Base-by-base conservation (phyloP, 768 basidiomycete species). In the Leccinum obscurum region DNA sequence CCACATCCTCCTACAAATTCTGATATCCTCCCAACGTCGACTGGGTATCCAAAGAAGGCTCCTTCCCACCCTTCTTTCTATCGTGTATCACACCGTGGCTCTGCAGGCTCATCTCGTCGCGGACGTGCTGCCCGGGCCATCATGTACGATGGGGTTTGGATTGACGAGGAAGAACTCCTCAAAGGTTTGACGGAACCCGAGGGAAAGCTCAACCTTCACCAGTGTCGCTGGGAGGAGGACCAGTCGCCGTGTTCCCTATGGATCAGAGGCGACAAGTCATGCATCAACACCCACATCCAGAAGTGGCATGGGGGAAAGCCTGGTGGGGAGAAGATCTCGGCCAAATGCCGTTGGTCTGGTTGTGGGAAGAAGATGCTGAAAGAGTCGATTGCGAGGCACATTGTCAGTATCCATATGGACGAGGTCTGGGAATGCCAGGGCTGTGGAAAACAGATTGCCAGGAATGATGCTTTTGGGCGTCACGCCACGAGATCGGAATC, bases 321-420 rank as follows among this genome's bases (percentile, higher is more conserved):
- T 2, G 59, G 60, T 1, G 55, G 55, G 3, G 67, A 66, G 30
- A 69, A 67, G 26, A 4, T 7, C 5, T 9, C 15, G 26, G 22
- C 7, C 6, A 17, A 34, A 1, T 69, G 67, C 48, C 39, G 32
- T 17, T 68, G 67, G 67, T 46, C 55, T 0, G 30, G 15, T n/a
- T 72, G 69, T n/a, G 48, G 41, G 1, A 53, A 56, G 49, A 44
- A 4, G 2, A 72, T 72, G 66, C 20, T 57, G 6, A 72, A 70
- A 46, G 71, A 70, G 28, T 71, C 66, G 14, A 52, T 70, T 4
- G 26, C 51, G 2, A 57, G 71, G 2, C 68, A 72, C 6, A 32
- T 72, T 0, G 49, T 64, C 0, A 46, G 54, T 3, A 13, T 58
- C 8, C 71, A 72, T n/a, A 54, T 70, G 0, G 56, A 34, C 8